Evolutionary conservation across 257 asterid species (phyloP).

Genomic region (Solanum commersonii): DNA sequence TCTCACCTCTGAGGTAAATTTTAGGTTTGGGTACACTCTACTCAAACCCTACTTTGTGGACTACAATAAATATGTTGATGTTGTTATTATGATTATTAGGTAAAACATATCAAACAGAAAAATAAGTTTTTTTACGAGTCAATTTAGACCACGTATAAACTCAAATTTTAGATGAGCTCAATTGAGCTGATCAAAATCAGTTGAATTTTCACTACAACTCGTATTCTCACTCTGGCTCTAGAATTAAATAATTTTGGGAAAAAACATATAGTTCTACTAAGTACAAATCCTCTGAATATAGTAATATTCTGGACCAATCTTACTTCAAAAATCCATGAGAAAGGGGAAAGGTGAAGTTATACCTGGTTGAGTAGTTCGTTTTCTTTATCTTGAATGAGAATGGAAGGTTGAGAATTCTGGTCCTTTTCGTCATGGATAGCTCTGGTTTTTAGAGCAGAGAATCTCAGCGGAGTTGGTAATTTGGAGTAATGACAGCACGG

Average conservation of each 20-base stretch:
- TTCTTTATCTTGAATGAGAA: slow-evolving; percentile 24
- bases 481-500: neutral
- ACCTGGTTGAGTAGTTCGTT: slow-evolving; percentile 28
- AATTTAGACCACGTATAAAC: neutral
- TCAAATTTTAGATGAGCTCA: neutral
- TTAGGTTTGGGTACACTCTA: neutral
- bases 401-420: slow-evolving; percentile 18
- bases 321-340: neutral
- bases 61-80: neutral
- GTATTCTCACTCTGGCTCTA: neutral
- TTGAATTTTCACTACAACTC: neutral
- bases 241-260: neutral
- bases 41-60: neutral
- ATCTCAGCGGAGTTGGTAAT: slow-evolving; percentile 1
- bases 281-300: neutral
- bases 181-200: neutral
- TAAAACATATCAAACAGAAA: neutral
- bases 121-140: no score
- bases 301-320: neutral
- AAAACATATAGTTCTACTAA: neutral
- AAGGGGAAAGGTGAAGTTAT: neutral
- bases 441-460: slow-evolving; percentile 8
- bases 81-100: no score
- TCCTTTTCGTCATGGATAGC: slow-evolving; percentile 31
- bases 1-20: neutral